phyloP scores from a whole-genome alignment of 2,329 filamentous ascomycete genomes.

The Xylariaceae sp. region DNA sequence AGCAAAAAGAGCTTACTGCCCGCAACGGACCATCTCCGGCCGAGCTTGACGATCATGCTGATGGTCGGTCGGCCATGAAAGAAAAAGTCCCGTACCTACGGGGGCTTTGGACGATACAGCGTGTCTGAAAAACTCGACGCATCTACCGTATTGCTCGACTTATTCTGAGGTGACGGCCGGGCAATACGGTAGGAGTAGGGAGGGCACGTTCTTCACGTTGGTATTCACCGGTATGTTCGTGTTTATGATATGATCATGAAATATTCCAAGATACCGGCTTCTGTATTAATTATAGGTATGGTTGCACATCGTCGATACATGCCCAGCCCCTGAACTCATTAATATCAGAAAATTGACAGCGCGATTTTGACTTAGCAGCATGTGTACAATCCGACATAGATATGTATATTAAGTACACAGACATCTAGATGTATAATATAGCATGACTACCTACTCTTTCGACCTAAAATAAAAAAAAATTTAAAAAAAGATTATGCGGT shows the following conservation, averaged over 20 bases:
- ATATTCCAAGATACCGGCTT: neutral
- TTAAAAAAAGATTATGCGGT: neutral
- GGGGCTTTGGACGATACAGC: conserved; percentile 27
- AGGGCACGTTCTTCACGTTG: neutral
- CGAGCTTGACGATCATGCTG: conserved; percentile 18
- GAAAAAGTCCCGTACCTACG: conserved; percentile 22
- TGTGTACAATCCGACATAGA: no score
- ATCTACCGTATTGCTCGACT: neutral
- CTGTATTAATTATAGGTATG: no score
- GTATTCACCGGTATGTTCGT: neutral
- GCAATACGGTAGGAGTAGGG: no score
- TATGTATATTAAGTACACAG: no score
- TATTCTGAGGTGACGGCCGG: no score
- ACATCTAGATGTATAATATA: neutral
- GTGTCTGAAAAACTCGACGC: conserved; percentile 19
- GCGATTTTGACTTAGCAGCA: no score
- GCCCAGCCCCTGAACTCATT: no score
- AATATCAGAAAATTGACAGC: no score
- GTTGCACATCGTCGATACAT: neutral
- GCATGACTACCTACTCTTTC: no score
- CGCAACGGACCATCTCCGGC: conserved; percentile 23
- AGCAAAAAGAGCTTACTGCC: conserved; percentile 30
- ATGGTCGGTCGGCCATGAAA: conserved; percentile 17
- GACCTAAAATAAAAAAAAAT: no score
- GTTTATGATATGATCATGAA: neutral